These are phyloP conservation scores for Coniochaeta pulveracea DNA, from an alignment of 2,329 filamentous ascomycete genomes.

Conservation along the genomic window DNA sequence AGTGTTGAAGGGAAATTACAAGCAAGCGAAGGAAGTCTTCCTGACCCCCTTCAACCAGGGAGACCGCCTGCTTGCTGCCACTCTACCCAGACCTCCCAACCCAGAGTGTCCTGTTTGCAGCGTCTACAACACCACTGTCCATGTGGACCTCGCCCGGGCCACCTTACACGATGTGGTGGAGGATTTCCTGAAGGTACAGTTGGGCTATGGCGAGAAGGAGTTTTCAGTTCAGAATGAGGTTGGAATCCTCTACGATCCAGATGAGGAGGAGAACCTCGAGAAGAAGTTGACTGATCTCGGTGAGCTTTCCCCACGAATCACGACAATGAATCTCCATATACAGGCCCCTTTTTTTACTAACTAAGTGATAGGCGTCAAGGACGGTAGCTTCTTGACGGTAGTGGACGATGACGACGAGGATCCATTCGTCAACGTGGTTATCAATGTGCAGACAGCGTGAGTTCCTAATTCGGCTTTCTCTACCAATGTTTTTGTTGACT, in stretches of 20 bases:
- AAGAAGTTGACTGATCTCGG: conserved; percentile 72
- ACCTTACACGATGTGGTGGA: conserved; percentile 74
- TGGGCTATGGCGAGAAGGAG: conserved; percentile 70
- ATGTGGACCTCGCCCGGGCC: conserved; percentile 57
- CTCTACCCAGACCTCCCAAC: conserved; percentile 54
- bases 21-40: conserved; percentile 72
- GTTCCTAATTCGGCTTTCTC: conserved; percentile 13
- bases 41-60: conserved; percentile 52
- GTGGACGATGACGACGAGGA: conserved; percentile 71
- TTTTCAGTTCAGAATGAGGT: conserved; percentile 65
- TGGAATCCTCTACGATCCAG: conserved; percentile 77
- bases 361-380: conserved; percentile 44
- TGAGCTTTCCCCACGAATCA: conserved; percentile 19
- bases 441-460: conserved; percentile 56
- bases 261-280: conserved; percentile 73
- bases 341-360: conserved; percentile 11
- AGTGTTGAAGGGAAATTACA: conserved; percentile 62
- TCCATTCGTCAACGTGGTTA: conserved; percentile 68
- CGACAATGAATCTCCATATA: not conserved
- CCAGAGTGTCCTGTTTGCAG: conserved; percentile 76
- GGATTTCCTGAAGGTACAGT: conserved; percentile 53
- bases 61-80: conserved; percentile 46
- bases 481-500: conserved; percentile 16
- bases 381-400: conserved; percentile 69
- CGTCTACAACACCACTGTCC: conserved; percentile 54